Evolutionary conservation across 345 rosid genomes (phyloP), one percentile per base, ranked within the genome.

Genomic region (Alliaria petiolata): DNA sequence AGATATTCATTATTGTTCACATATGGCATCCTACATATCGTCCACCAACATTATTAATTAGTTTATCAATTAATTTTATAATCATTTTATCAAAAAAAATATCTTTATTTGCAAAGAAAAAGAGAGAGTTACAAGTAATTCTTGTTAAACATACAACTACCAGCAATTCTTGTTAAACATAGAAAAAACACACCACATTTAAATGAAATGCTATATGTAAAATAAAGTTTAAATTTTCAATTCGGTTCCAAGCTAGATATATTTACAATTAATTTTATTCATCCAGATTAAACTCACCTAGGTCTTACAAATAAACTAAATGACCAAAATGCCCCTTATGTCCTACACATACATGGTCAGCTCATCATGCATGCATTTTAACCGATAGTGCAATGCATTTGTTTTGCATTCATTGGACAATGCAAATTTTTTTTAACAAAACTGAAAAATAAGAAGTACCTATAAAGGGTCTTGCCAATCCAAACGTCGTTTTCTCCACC

Each of bases 381-480:
- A 52, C 54, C 20, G 36, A 31, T 42, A 61, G 47, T 6, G 64
- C 22, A 45, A 44, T 26, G 25, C 58, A 65, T 65, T 58, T 74
- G 52, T 57, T 39, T 46, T 11, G 67, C 4, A 47, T 65, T 47
- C 46, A 57, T 53, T 74, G 68, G 62, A 33, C 68, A 44, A 36
- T 11, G 30, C 30, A n/a, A 40, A 15, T 6, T n/a, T n/a, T n/a
- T n/a, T n/a, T n/a, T 4, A 50, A 26, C 13, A 58, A 30, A 59
- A 16, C 3, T 22, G 25, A 22, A n/a, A 33, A 22, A 22, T 22
- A 30, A 47, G 8, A 33, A 2, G 22, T 43, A 88, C 99, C 99
- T 92, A 77, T 95, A 95, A 63, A 89, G 84, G 16, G 98, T 92
- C 78, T 95, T 92, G 70, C 98, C 99, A 62, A 95, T 95, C 99